Base-by-base conservation (phyloP, 1,284 basidiomycete species). In the Malassezia caprae region DNA sequence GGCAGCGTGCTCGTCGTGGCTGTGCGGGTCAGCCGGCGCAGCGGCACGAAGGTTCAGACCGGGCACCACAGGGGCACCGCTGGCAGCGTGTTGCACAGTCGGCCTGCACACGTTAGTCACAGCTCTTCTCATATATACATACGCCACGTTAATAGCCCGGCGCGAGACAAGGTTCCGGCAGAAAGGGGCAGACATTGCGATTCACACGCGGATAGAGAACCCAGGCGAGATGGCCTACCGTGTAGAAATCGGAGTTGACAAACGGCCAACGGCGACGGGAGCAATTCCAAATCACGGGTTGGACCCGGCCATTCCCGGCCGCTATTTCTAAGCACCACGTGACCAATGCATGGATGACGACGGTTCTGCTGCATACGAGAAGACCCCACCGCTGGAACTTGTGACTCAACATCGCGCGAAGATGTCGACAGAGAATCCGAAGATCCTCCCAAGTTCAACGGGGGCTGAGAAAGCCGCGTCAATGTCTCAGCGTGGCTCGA, bases 1-100 rank as follows among this genome's bases (percentile, higher is more conserved):
- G 70, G 86, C 82, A 17, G 23, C 49, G 23, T 53, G 52, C 21
- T 48, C 49, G 57, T 78, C 82, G 70, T 86, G 84, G 42, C 66
- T 76, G 67, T 83, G 81, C 17, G 48, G 30, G 45, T 51, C 54
- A n/a, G 80, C 78, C 60, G 82, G 80, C 41, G 81, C 80, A 66
- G 82, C 82, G 48, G 80, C 82, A 56, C 81, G 78, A 67, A 88
- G 77, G 77, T 84, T 86, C 70, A 89, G 77, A 52, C 82, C 78
- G 37, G 84, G 82, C 12, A 82, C 85, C 60, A 73, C 73, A 37
- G 88, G 87, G 17, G 85, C 78, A 58, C 87, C 87, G 41, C 81
- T 83, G 39, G 88, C 80, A 60, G 87, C 81, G 8, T 82, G 79
- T 73, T 86, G 83, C 63, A 87, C 83, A 44, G 88, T 88, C 56